Evolutionary conservation across 805 yeast species (phyloP), one percentile per base, ranked within the genome.

Genomic region (Lipomyces oligophaga): DNA sequence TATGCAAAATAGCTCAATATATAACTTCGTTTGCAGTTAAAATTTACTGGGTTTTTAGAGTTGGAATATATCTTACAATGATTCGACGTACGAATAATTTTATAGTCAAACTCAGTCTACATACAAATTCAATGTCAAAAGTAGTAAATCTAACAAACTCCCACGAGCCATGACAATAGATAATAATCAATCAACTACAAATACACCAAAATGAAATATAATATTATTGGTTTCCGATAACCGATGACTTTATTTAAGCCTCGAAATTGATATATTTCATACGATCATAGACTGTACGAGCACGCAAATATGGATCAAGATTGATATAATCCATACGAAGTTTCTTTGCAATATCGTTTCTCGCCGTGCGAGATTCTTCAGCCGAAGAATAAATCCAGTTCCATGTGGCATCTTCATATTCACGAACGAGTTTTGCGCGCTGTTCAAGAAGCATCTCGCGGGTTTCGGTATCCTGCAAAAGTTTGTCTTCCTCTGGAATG

Each of bases 301-400:
- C 79, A 65, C 98, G 80, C 39, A 87, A 65, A 55, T 83, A 88
- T 1, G 93, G 90, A 61, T 93, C 97, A 45, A 85, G 66, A 39
- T 68, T 63, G 61, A 77, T 73, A 67, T 83, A 89, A 62, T 84
- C 85, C 24, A 72, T 67, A 6, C 81, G 69, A 39, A 90, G 61
- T 62, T 80, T 82, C 34, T 33, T 32, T 7, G 45, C 53, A 13
- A 49, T 32, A 45, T 79, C 82, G 27, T 70, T 65, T 62, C 77
- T 70, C 51, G 74, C 73, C 41, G 65, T 59, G 11, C 69, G 68
- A 43, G 79, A 75, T 10, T 74, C 77, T 30, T 70, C 2, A 71
- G 71, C 43, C 2, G 76, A 70, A 18, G 84, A 67, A 43, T 50
- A 42, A 52, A 89, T 76, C 97, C 98, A 93, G 53, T 71, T 70